These are phyloP conservation scores for Pyricularia pennisetigena DNA, from an alignment of 2,329 filamentous ascomycete species.

Conservation along the genomic window DNA sequence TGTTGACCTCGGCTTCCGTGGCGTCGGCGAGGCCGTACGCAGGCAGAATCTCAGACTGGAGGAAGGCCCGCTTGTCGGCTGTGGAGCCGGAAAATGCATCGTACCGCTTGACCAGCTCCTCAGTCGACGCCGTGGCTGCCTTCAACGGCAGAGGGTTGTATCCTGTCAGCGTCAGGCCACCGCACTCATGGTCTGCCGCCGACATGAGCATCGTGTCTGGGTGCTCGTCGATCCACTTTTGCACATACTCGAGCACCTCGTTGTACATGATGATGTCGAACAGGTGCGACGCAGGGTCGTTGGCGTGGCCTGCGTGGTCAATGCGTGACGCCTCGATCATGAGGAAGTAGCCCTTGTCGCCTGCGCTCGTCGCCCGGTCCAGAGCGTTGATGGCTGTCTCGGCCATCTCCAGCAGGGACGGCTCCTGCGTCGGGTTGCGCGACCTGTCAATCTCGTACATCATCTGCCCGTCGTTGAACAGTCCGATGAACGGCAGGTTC, in stretches of 20 bases:
- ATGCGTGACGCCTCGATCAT: slow-evolving; percentile 28
- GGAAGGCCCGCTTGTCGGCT: slow-evolving; percentile 19
- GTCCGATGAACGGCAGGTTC: slow-evolving; percentile 24
- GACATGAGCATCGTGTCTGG: slow-evolving; percentile 26
- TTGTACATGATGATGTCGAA: slow-evolving; percentile 30
- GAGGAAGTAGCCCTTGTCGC: slow-evolving; percentile 26
- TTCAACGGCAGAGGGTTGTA: slow-evolving; percentile 22
- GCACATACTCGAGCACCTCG: slow-evolving; percentile 23
- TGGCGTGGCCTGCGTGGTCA: slow-evolving; percentile 33
- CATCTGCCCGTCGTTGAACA: slow-evolving; percentile 24
- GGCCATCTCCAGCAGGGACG: slow-evolving; percentile 28
- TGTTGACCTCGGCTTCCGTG: slow-evolving; percentile 18
- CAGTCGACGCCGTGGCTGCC: slow-evolving; percentile 19
- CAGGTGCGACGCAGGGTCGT: slow-evolving; percentile 44
- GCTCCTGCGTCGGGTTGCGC: slow-evolving; percentile 20
- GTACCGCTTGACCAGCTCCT: slow-evolving; percentile 15
- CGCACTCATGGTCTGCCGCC: slow-evolving; percentile 29
- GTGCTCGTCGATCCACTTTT: slow-evolving; percentile 28
- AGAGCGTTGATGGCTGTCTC: slow-evolving; percentile 26
- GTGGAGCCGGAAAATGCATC: slow-evolving; percentile 9
- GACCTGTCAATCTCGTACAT: slow-evolving; percentile 25
- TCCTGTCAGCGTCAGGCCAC: slow-evolving; percentile 26
- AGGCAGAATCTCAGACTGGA: slow-evolving; percentile 18
- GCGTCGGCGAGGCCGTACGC: slow-evolving; percentile 20
- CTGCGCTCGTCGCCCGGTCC: slow-evolving; percentile 19